A percentile compares a stretch with the other conserved stretches of the same genome.
phyloP scores from a whole-genome alignment of 169 alveolate species.

The Fabrea salina region DNA sequence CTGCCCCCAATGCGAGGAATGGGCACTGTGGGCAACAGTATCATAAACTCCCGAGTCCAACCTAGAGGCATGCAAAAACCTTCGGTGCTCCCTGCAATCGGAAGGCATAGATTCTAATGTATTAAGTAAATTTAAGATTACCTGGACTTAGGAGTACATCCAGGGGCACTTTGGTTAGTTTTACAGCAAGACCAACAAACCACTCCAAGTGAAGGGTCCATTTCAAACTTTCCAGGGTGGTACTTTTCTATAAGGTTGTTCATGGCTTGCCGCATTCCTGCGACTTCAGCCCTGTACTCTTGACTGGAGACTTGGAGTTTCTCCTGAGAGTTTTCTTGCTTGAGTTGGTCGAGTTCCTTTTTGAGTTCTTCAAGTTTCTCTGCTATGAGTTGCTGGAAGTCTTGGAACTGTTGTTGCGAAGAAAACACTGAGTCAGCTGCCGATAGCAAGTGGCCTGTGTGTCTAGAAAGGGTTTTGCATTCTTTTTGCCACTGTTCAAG shows the following conservation, averaged over 20 bases:
- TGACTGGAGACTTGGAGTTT: neutral
- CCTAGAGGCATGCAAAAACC: neutral
- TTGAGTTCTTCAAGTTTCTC: neutral
- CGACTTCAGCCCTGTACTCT: neutral
- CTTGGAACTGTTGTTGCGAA: conserved; percentile 8
- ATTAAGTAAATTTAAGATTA: neutral
- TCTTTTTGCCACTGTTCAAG: conserved; percentile 10
- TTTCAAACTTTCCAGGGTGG: neutral
- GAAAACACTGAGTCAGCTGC: conserved; percentile 30
- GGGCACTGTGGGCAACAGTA: neutral
- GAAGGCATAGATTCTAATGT: neutral
- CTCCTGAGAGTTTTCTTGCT: neutral
- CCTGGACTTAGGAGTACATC: too few relatives aligned
- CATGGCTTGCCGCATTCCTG: neutral
- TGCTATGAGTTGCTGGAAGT: neutral
- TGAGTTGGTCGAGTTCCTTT: neutral
- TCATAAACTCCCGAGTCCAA: neutral
- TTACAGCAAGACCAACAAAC: conserved; percentile 9
- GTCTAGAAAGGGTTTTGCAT: conserved; percentile 19
- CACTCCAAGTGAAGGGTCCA: neutral
- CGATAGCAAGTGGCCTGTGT: neutral
- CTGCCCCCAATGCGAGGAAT: conserved; percentile 4
- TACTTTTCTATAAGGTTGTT: neutral
- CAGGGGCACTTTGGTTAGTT: neutral
- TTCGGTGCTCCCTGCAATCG: neutral